Evolutionary conservation across 2,329 filamentous ascomycete species (phyloP), one percentile per base, ranked within the genome.

Genomic region (Fusarium decemcellulare): DNA sequence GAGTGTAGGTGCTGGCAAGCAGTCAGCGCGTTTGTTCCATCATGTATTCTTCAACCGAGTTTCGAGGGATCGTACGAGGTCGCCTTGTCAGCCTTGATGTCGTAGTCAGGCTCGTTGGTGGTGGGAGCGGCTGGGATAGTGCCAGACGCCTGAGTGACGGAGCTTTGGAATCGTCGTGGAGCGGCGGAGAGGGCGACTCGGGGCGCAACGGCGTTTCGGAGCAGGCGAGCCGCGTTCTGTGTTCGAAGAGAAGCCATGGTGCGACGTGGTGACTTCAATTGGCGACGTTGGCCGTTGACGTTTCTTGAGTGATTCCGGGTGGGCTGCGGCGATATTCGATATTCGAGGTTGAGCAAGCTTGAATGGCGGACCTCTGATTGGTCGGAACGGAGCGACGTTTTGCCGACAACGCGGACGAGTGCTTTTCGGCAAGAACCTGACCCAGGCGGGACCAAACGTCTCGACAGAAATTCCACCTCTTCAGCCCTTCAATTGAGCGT

Each of bases 41-140:
- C 8, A 42, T 63, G 9, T 18, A 48, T n/a, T 36, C 39, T 64
- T 50, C 27, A 59, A 46, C 67, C 48, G 52, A 27, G 18, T 15
- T 16, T 62, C 18, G 54, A 36, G 57, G 30, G 36, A 37, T 61
- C 81, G 73, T 88, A 98, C 95, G 95, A 98, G 71, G 94, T 97
- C 68, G 93, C 93, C 82, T 94, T 95, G 82, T 98, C 95, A 74
- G 93, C 87, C 53, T 90, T 90, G 44, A 91, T 92, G 71, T 88
- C 87, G 80, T 97, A 98, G 79, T 97, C 92, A 65, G 93, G 94
- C 74, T 92, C 87, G 79, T 96, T 93, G 72, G 84, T 85, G 71
- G 73, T 72, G 61, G 78, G 81, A 66, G 76, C 23, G 23, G 23
- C 77, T 68, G 80, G 77, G 57, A 79, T 78, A 68, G 76, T 79